Base-by-base conservation (phyloP, 2,329 filamentous ascomycete genomes). In the Aplosporella prunicola region DNA sequence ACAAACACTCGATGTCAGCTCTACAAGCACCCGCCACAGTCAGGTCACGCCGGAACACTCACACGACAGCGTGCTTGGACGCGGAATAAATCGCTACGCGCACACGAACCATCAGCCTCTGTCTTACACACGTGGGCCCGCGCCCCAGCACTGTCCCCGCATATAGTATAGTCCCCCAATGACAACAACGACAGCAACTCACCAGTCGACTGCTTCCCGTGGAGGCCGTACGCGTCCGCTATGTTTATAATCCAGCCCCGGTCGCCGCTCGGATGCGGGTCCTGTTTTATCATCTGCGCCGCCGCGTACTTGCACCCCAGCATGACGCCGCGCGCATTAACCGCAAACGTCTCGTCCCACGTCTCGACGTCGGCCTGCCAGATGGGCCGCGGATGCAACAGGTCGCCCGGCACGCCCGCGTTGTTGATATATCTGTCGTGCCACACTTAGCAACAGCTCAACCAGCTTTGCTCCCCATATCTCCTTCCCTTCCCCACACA, bases 171-270 rank as follows among this genome's bases (percentile, higher is more conserved):
- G n/a, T n/a, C n/a, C n/a, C n/a, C n/a, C n/a, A n/a, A n/a, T n/a
- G n/a, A n/a, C n/a, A n/a, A n/a, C n/a, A n/a, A 11, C 20, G 9
- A 14, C 7, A 14, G 15, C 5, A 11, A 20, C 14, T 15, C 26
- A 7, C 8, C n/a, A 15, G 14, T 11, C 8, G 16, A 23, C 22
- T 8, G 5, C 11, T 30, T 17, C 44, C 41, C 64, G 5, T 68
- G 55, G 13, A 72, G 33, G 9, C 69, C 70, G 30, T 63, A 63
- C 45, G 75, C 66, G 38, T 63, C 69, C 0, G 69, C 58, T 2
- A 73, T 53, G 47, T 77, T 77, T 42, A 76, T 59, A 45, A 77
- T 76, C 46, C 60, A 58, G 3, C 72, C 73, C 20, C 71, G 53
- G 37, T 58, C 53, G 15, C 33, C 40, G 9, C 39, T 45, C 2